Evolutionary conservation across 768 basidiomycete genomes (phyloP).

Genomic region (Nidularia pulvinata): DNA sequence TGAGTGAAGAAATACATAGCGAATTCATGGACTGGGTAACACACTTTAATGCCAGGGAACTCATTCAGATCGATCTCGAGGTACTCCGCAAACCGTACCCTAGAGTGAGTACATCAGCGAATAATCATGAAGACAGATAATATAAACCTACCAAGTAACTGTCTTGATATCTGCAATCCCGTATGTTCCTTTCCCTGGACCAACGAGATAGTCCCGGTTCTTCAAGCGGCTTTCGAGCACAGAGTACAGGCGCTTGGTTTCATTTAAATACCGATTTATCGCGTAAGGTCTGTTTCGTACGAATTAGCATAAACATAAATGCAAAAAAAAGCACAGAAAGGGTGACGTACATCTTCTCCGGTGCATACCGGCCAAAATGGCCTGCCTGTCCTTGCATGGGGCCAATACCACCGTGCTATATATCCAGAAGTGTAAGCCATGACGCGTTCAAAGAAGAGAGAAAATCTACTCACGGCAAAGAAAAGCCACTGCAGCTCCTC

Average conservation of each 20-base stretch:
- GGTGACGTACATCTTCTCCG: no score
- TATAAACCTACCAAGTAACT: constrained; percentile 48
- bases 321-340: constrained; percentile 18
- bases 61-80: not conserved
- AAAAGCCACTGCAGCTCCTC: constrained; percentile 83
- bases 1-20: not conserved
- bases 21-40: not conserved
- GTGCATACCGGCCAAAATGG: not conserved
- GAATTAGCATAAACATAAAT: constrained; percentile 62
- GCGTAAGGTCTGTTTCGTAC: constrained; percentile 65
- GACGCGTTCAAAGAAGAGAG: not conserved
- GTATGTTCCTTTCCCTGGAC: constrained; percentile 59
- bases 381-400: constrained; percentile 88
- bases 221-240: constrained; percentile 73
- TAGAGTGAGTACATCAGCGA: constrained; percentile 14
- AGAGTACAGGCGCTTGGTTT: constrained; percentile 77
- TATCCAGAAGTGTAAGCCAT: constrained; percentile 14
- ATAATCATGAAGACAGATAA: not conserved
- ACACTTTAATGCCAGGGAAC: constrained; percentile 42
- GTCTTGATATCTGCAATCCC: constrained; percentile 71
- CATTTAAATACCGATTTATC: constrained; percentile 70
- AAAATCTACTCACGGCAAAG: constrained; percentile 47
- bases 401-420: constrained; percentile 73
- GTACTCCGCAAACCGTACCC: not conserved
- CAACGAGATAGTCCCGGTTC: constrained; percentile 73